These are phyloP conservation scores for Salicornia ramosissima DNA, from an alignment of 148 eudicot genomes.

Conservation along the genomic window DNA sequence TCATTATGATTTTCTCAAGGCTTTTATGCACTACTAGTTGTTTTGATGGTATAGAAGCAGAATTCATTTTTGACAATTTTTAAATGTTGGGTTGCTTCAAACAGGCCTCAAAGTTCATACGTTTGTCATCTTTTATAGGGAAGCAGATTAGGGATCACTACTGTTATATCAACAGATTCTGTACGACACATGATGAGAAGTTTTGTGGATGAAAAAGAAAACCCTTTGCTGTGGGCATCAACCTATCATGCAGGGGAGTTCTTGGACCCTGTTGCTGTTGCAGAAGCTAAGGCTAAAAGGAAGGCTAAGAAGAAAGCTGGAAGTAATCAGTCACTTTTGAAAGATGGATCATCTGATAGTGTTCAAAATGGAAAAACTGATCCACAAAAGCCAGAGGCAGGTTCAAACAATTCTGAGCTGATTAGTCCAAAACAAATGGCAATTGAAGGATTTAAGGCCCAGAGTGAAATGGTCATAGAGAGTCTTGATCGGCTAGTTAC, in stretches of 20 bases:
- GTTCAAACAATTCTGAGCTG: conserved; percentile 33
- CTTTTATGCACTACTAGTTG: neutral
- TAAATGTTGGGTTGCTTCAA: neutral
- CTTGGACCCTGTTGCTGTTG: conserved; percentile 87
- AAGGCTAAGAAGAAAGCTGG: conserved; percentile 66
- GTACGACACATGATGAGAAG: conserved; percentile 99
- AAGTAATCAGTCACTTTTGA: conserved; percentile 29
- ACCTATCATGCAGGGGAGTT: conserved; percentile 94
- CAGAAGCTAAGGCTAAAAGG: conserved; percentile 80
- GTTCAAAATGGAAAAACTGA: conserved; percentile 37
- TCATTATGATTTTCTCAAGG: neutral
- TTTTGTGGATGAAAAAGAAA: conserved; percentile 88
- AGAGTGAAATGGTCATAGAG: conserved; percentile 98
- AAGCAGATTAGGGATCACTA: conserved; percentile 89
- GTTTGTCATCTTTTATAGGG: conserved; percentile 44
- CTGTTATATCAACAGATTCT: conserved; percentile 93
- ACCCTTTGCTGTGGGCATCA: conserved; percentile 93
- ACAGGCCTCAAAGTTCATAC: neutral
- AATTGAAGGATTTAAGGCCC: conserved; percentile 92
- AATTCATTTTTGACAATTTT: neutral
- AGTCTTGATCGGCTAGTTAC: conserved; percentile 89
- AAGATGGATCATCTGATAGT: conserved; percentile 39
- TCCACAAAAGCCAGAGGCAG: conserved; percentile 34
- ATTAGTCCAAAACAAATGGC: conserved; percentile 90
- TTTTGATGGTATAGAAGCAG: neutral